Evolutionary conservation across 495 filamentous ascomycete species (phyloP).

Genomic region (Viridothelium virens): DNA sequence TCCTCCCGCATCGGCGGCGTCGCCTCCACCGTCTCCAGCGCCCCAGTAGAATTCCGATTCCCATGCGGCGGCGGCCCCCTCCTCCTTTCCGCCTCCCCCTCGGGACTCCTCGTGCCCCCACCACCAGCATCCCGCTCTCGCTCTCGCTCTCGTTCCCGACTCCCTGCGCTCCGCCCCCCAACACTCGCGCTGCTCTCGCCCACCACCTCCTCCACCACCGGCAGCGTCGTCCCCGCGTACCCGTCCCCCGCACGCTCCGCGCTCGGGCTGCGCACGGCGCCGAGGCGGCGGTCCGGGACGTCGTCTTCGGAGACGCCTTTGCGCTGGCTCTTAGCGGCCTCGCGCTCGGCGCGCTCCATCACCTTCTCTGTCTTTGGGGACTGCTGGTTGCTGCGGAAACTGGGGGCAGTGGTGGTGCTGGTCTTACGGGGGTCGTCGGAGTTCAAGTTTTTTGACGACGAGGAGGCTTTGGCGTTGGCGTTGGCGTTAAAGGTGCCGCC

Average conservation of each 20-base stretch:
- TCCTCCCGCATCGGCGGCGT: no score
- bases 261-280: slow-evolving; percentile 45
- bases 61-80: no score
- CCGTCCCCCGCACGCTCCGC: slow-evolving; percentile 48
- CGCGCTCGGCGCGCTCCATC: slow-evolving; percentile 45
- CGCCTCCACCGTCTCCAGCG: no score
- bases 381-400: slow-evolving; percentile 30
- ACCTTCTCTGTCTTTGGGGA: slow-evolving; percentile 47
- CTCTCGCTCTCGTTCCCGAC: neutral
- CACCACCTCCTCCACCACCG: slow-evolving; percentile 84
- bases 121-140: neutral
- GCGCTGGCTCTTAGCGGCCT: slow-evolving; percentile 39
- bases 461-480: neutral
- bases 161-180: neutral
- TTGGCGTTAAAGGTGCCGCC: neutral
- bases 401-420: slow-evolving; percentile 41
- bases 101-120: no score
- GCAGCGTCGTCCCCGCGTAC: slow-evolving; percentile 58
- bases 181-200: slow-evolving; percentile 27
- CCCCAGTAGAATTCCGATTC: no score
- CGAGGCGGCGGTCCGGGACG: slow-evolving; percentile 44
- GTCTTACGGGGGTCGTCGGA: slow-evolving; percentile 27
- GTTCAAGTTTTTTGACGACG: neutral
- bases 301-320: slow-evolving; percentile 48
- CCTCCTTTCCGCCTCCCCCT: no score